phyloP scores from a whole-genome alignment of 2,329 filamentous ascomycete species.

The Rhinocladiella mackenziei region DNA sequence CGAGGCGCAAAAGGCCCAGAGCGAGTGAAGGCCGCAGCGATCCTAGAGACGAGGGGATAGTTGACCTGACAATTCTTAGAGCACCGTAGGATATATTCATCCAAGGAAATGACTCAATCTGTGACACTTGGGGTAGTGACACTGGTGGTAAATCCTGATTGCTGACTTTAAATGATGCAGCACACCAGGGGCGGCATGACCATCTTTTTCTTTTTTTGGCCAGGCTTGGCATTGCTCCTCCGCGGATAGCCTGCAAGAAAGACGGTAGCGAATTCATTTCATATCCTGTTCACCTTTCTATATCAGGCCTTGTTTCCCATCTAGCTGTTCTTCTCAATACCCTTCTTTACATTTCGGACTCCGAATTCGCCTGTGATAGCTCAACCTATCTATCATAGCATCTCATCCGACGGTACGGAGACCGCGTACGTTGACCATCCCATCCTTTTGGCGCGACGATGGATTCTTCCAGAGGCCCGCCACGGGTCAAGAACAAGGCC shows the following conservation, averaged over 20 bases:
- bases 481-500: conserved; percentile 98
- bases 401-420: background rate
- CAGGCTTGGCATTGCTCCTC: conserved; percentile 1
- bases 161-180: no score
- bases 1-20: conserved; percentile 11
- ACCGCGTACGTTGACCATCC: background rate
- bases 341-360: no score
- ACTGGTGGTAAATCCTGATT: no score
- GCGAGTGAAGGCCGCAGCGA: background rate
- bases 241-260: background rate
- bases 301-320: background rate
- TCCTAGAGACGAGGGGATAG: no score
- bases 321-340: no score
- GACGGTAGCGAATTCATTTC: background rate
- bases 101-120: no score
- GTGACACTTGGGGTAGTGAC: no score
- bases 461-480: conserved; percentile 87
- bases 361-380: background rate
- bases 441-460: conserved; percentile 53
- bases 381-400: background rate
- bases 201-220: no score
- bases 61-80: no score
- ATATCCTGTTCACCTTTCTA: background rate
- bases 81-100: no score
- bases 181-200: no score